Evolutionary conservation across 371 early-diverging fungal species (phyloP).

Genomic region (Entomophthora muscae): DNA sequence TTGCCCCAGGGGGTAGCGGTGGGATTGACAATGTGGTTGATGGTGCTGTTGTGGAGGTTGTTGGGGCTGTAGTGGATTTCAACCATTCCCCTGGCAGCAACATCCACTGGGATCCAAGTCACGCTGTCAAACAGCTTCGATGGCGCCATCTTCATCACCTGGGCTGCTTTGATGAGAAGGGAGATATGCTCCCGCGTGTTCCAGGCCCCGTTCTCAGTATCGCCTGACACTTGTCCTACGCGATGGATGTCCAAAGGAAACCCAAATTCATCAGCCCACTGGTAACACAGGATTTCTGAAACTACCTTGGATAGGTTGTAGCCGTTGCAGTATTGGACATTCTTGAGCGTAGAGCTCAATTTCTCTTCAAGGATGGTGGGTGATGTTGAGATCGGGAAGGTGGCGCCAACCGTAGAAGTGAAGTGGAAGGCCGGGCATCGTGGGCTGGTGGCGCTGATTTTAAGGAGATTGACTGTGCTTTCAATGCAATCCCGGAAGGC

Average conservation of each 20-base stretch:
- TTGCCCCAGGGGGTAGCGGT: neutral
- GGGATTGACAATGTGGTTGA: constrained; percentile 5
- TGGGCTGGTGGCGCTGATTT: neutral
- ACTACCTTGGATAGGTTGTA: constrained; percentile 24
- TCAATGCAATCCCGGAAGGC: constrained; percentile 5
- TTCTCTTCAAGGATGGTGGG: constrained; percentile 14
- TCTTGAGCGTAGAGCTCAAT: constrained; percentile 15
- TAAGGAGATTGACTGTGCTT: neutral
- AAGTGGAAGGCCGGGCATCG: constrained; percentile 5
- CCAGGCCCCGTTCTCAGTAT: constrained; percentile 21
- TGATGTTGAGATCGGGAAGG: neutral
- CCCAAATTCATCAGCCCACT: constrained; percentile 16
- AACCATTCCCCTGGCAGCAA: neutral
- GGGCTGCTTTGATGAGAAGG: constrained; percentile 4
- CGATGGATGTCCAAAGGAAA: constrained; percentile 20
- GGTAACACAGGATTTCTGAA: constrained; percentile 17
- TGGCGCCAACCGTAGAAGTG: constrained; percentile 9
- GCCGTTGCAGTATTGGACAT: constrained; percentile 16
- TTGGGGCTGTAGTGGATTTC: neutral
- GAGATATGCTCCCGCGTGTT: constrained; percentile 22
- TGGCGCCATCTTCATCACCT: neutral
- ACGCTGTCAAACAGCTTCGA: neutral
- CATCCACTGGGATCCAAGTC: constrained; percentile 8
- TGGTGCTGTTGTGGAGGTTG: neutral
- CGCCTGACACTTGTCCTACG: constrained; percentile 23